Base-by-base conservation (phyloP, 2,329 filamentous ascomycete genomes). In the Alternaria infectoria region DNA sequence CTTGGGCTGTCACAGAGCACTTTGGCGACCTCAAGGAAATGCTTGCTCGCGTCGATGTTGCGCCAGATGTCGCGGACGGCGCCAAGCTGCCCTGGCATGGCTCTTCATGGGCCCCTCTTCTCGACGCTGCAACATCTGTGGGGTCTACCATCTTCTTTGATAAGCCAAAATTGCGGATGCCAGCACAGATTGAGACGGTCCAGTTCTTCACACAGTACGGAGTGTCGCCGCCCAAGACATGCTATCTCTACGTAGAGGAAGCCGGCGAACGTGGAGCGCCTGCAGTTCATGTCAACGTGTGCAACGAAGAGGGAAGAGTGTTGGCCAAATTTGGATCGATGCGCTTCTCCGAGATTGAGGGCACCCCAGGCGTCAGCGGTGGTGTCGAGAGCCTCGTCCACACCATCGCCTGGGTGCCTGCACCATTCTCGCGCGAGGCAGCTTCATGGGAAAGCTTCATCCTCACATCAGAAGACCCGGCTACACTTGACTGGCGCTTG, bases 1-100 rank as follows among this genome's bases (percentile, higher is more conserved):
- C 81, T 6, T 83, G 81, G 81, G 66, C 56, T 2, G 77, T 83
- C 6, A 67, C 65, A 7, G 77, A 82, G 55, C 81, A 83, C 59
- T 73, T 75, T 46, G 78, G 76, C 11, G 77, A 79, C 54, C 28
- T 59, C 1, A 71, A 75, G 10, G 79, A 83, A 59, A 82, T 83
- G 78, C 65, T 83, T 13, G 79, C 75, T 6, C 62, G 61, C 4
- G 80, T 83, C 9, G 80, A 82, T 56, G 68, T 73, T n/a, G 67
- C 63, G 28, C 79, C 76, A 4, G 52, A 81, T n/a, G 71, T 67
- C 6, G 36, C 36, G n/a, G 36, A 40, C 15, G 36, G 36, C n/a
- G n/a, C n/a, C 26, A 36, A 7, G 6, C 49, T 52, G 11, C 49
- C 49, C 15, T 52, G 49, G 49, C n/a, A 30, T 32, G n/a, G 15